Evolutionary conservation across 176 grass and related monocot species (phyloP).

Genomic region (Hsuehochloa calcarea): DNA sequence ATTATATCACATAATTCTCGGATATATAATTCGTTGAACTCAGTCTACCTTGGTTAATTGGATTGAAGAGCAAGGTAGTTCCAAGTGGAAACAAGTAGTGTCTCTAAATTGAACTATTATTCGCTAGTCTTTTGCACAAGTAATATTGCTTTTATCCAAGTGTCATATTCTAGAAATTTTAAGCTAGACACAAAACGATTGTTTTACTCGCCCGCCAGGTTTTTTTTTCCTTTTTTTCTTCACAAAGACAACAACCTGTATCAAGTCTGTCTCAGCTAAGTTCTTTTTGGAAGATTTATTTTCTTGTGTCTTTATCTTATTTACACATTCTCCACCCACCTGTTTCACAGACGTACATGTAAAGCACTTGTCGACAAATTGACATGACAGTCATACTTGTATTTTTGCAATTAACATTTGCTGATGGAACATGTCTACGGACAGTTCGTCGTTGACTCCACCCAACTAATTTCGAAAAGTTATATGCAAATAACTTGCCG

Average conservation of each 20-base stretch:
- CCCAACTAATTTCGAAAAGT: background rate
- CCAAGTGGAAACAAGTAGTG: background rate
- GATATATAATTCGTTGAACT: background rate
- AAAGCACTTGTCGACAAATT: background rate
- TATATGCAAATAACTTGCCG: background rate
- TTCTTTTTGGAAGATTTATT: background rate
- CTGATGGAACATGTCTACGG: background rate
- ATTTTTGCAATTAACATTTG: background rate
- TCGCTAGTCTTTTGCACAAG: too few species aligned
- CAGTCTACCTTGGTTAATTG: background rate
- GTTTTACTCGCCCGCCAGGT: background rate
- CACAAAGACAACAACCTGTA: background rate
- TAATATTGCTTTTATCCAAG: too few species aligned
- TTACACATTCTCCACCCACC: background rate
- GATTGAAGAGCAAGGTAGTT: background rate
- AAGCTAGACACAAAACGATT: too few species aligned
- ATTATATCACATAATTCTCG: background rate
- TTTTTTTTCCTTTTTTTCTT: background rate
- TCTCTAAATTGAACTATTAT: background rate
- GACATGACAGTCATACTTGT: background rate
- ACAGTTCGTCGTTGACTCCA: background rate
- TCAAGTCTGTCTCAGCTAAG: background rate
- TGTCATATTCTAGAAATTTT: too few species aligned
- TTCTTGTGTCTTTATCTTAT: background rate
- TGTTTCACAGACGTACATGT: background rate